phyloP scores from a whole-genome alignment of 2,329 filamentous ascomycete species.

The Microsporum canis region DNA sequence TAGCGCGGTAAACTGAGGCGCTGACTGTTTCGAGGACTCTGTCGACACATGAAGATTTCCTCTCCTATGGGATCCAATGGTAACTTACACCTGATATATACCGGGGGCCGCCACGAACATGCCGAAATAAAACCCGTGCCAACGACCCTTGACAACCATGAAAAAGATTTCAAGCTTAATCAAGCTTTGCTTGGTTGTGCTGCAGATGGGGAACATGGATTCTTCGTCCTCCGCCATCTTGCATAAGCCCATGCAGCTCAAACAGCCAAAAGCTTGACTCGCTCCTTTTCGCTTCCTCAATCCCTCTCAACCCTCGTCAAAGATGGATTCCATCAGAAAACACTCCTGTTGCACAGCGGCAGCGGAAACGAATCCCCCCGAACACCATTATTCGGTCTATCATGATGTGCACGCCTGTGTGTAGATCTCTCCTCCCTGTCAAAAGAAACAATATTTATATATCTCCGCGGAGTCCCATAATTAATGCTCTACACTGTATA shows the following conservation, averaged over 20 bases:
- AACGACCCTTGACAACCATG: neutral
- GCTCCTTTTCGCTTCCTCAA: neutral
- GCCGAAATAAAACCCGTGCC: neutral
- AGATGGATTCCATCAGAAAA: neutral
- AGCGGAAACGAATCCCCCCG: neutral
- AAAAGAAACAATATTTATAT: neutral
- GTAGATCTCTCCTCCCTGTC: neutral
- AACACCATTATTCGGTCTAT: neutral
- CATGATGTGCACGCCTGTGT: neutral
- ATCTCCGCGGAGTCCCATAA: neutral
- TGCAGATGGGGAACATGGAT: neutral
- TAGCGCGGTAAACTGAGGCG: neutral
- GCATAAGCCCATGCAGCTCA: slow-evolving; percentile 1
- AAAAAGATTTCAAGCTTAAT: slow-evolving; percentile 1
- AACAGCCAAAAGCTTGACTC: neutral
- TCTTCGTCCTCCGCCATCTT: neutral
- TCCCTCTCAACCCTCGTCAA: neutral
- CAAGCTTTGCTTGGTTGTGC: slow-evolving; percentile 2
- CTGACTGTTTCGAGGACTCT: neutral
- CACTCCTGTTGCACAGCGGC: neutral
- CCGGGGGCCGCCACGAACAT: neutral
- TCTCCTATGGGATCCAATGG: neutral
- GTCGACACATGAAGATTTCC: neutral
- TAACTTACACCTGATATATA: neutral
- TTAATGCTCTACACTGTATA: neutral